phyloP scores from a whole-genome alignment of 2,329 filamentous ascomycete genomes.

The Claviceps sp. region DNA sequence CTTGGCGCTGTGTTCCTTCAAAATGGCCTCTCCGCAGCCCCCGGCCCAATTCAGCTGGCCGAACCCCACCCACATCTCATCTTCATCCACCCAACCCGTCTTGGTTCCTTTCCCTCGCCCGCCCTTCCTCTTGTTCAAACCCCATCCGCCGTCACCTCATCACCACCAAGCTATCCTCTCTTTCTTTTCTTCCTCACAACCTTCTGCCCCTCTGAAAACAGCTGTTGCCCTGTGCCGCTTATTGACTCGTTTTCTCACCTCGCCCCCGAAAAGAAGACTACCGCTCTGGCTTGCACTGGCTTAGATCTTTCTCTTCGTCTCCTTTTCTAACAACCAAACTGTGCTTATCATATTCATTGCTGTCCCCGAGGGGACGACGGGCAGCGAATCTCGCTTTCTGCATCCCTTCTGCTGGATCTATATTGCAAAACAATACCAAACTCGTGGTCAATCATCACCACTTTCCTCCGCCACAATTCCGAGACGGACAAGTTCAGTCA shows the following conservation, averaged over 20 bases:
- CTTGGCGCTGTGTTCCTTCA: neutral
- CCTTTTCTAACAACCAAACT: conserved; percentile 6
- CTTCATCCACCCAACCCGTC: neutral
- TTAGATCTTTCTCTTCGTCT: conserved; percentile 1
- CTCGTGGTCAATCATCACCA: too few relatives aligned
- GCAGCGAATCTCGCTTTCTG: conserved; percentile 9
- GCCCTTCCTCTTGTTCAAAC: conserved; percentile 1
- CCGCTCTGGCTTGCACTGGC: conserved; percentile 5
- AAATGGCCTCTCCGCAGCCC: neutral
- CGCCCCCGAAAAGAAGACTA: too few relatives aligned
- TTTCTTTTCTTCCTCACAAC: conserved; percentile 1
- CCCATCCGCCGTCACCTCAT: neutral
- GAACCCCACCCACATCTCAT: neutral
- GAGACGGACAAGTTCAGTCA: too few relatives aligned
- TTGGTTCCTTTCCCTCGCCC: neutral
- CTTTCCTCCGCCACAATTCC: too few relatives aligned
- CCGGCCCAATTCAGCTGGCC: neutral
- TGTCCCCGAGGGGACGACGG: conserved; percentile 11
- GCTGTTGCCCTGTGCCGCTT: conserved; percentile 9
- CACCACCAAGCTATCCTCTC: neutral
- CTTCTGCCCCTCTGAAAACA: neutral
- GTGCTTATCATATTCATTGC: conserved; percentile 8
- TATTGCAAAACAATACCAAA: too few relatives aligned
- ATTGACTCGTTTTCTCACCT: conserved; percentile 6
- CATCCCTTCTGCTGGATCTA: conserved; percentile 1